Base-by-base conservation (phyloP, 331 rosid genomes). In the Malus hybrid region DNA sequence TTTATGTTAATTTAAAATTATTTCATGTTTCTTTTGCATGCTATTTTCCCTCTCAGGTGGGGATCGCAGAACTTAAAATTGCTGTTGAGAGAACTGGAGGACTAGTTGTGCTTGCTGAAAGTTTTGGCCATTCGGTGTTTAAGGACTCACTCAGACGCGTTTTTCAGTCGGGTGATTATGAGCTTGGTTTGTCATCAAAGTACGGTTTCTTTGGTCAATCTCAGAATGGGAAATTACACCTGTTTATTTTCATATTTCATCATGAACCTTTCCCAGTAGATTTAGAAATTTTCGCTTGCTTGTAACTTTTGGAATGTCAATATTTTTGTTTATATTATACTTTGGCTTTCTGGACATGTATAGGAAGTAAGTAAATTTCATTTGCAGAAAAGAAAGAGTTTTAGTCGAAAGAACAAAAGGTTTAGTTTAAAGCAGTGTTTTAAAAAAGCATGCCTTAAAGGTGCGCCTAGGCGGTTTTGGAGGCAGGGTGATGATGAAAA, bases 21-120 rank as follows among this genome's bases (percentile, higher is more conserved):
- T 71, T 56, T 66, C 50, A 67, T 67, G 70, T 31, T 71, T 59
- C 60, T 80, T 75, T 15, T 36, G 12, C 28, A 19, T 73, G 50
- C 7, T 61, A 27, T 28, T 64, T 19, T 72, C 44, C 71, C 65
- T 75, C 57, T 62, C 86, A 95, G 99, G 97, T 95, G 75, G 99
- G 99, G 24, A 84, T 95, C 87, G 99, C 97, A 60, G 99, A 95
- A 86, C 90, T 95, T 76, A 95, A 95, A 88, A 86, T 88, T 80
- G 97, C 93, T 22, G 92, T 95, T 81, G 99, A 95, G 83, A 92
- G 86, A 81, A 90, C 93, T 12, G 99, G 99, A 60, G 99, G 99
- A 75, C 90, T 95, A 68, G 97, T 92, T 80, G 97, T 92, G 75
- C 97, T 95, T 67, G 92, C 97, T 34, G 99, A 95, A 83, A 95